Conservation (phyloP, 192 early-diverging fungal species). For the Backusella liffmaniae region DNA sequence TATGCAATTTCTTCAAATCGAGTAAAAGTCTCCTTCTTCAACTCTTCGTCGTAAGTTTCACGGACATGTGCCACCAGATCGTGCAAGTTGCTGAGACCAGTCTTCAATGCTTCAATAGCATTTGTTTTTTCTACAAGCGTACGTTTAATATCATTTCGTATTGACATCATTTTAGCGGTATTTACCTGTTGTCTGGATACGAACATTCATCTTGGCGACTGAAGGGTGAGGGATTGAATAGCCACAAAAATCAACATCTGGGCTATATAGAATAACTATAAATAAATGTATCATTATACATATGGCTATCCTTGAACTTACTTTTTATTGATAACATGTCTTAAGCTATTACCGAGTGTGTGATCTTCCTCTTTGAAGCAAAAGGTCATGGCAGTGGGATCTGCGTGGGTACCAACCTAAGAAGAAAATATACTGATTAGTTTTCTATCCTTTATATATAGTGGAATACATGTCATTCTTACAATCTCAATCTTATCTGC, state of each 20-base stretch:
- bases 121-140: conserved; percentile 60
- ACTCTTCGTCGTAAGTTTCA: conserved; percentile 58
- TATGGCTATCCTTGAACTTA: conserved; percentile 33
- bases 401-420: conserved; percentile 52
- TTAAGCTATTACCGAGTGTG: conserved; percentile 91
- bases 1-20: conserved; percentile 23
- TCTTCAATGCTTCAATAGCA: conserved; percentile 80
- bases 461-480: conserved; percentile 14
- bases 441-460: background rate
- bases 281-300: background rate
- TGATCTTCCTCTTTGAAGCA: conserved; percentile 93
- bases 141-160: background rate
- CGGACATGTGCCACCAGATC: conserved; percentile 69
- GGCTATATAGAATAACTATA: conserved; percentile 44
- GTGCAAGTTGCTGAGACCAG: conserved; percentile 84
- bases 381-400: conserved; percentile 84
- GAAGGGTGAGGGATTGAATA: conserved; percentile 98
- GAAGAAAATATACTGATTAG: background rate
- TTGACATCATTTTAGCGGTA: background rate
- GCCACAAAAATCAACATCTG: conserved; percentile 88
- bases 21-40: conserved; percentile 58
- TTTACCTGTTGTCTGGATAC: conserved; percentile 88
- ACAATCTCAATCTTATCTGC: conserved; percentile 50
- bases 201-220: conserved; percentile 85
- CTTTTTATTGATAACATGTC: conserved; percentile 96